A percentile compares a stretch with the other conserved stretches of the same genome.
Conservation (phyloP, 2,329 filamentous ascomycete species). For the Ophiosphaerella korrae region DNA sequence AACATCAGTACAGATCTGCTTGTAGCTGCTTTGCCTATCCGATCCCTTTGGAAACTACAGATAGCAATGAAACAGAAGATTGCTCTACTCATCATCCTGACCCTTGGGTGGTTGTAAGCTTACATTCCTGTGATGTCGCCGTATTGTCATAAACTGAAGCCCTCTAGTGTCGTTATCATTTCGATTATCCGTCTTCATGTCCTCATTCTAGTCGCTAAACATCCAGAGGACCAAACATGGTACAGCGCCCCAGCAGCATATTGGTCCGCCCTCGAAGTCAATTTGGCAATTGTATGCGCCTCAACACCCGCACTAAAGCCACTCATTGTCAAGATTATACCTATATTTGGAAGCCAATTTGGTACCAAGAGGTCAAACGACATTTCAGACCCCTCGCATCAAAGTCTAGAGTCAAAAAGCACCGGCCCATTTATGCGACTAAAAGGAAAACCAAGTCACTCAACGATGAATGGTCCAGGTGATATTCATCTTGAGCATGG, state of each 20-base stretch:
- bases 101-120: conserved; percentile 28
- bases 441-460: not conserved
- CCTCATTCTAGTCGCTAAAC: conserved; percentile 14
- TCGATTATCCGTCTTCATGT: conserved; percentile 26
- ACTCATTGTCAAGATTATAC: conserved; percentile 18
- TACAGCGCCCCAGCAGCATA: conserved; percentile 22
- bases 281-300: conserved; percentile 35
- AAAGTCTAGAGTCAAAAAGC: not conserved
- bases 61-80: conserved; percentile 22
- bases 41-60: conserved; percentile 22
- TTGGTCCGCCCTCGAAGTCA: conserved; percentile 33
- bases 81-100: conserved; percentile 21
- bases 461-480: not conserved
- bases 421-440: not conserved
- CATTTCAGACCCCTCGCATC: not conserved
- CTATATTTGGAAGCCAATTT: conserved; percentile 11
- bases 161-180: conserved; percentile 10
- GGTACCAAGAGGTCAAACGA: not conserved
- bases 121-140: conserved; percentile 6
- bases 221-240: conserved; percentile 25
- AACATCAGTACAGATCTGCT: conserved; percentile 26
- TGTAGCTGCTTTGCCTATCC: conserved; percentile 21
- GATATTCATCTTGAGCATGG: conserved; percentile 1
- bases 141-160: not conserved
- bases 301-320: conserved; percentile 30